These are phyloP conservation scores for Cadophora malorum DNA, from an alignment of 2,329 filamentous ascomycete genomes.

Conservation along the genomic window DNA sequence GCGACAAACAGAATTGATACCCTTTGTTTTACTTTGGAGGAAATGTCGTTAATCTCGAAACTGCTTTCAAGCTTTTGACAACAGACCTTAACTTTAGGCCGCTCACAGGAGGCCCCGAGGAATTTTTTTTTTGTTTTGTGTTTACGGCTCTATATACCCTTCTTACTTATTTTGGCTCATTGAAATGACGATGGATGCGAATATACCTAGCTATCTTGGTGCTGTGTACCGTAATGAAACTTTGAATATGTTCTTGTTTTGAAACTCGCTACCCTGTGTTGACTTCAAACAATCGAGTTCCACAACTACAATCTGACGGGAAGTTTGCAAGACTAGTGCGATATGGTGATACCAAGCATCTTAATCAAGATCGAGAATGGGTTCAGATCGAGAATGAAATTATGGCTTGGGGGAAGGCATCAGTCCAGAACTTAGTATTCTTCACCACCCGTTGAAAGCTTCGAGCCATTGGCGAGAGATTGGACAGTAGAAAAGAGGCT, in stretches of 20 bases:
- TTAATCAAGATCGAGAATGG: too few species aligned
- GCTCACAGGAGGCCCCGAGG: conserved; percentile 25
- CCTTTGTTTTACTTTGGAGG: not conserved
- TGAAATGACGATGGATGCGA: not conserved
- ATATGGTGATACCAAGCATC: too few species aligned
- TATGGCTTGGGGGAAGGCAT: too few species aligned
- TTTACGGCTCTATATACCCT: conserved; percentile 10
- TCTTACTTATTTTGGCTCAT: not conserved
- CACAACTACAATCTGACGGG: too few species aligned
- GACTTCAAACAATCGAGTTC: too few species aligned
- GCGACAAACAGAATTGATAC: not conserved
- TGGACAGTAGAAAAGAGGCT: too few species aligned
- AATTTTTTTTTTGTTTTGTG: not conserved
- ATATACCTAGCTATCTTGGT: not conserved
- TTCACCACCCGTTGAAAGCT: too few species aligned
- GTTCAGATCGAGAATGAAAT: too few species aligned
- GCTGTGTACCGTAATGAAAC: not conserved
- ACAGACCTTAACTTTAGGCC: conserved; percentile 21
- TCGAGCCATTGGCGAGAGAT: too few species aligned
- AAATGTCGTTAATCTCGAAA: conserved; percentile 4
- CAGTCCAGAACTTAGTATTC: too few species aligned
- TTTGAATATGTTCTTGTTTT: not conserved
- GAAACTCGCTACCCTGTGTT: too few species aligned
- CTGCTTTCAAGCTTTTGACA: not conserved
- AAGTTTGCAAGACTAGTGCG: too few species aligned